Percentiles rank a stretch among this genome's conserved stretches.
Evolutionary conservation across 768 basidiomycete genomes (phyloP).

Genomic region (Albatrellus ellisii): DNA sequence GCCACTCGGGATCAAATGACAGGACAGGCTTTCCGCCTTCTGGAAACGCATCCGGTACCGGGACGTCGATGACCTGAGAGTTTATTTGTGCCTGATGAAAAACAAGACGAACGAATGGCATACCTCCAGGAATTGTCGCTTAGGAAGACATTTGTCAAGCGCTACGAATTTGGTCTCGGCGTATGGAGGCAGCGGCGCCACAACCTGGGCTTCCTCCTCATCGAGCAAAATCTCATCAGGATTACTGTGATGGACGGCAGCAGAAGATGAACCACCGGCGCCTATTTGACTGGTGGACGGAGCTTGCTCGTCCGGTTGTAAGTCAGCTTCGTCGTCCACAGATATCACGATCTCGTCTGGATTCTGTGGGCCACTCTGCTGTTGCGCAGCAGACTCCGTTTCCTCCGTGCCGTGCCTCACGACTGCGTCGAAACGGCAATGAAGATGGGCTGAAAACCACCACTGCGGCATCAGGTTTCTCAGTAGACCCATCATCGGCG

Average conservation of each 20-base stretch:
- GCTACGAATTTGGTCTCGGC: constrained; percentile 70
- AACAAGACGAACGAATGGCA: neutral
- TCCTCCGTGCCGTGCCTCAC: constrained; percentile 27
- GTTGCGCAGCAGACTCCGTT: neutral
- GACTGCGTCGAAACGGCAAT: constrained; percentile 72
- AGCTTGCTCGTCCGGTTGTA: neutral
- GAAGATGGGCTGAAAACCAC: constrained; percentile 93
- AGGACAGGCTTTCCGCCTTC: constrained; percentile 24
- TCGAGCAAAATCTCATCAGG: constrained; percentile 40
- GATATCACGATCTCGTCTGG: constrained; percentile 40
- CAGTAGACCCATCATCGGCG: constrained; percentile 71
- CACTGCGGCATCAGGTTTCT: constrained; percentile 58
- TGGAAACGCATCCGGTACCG: constrained; percentile 14
- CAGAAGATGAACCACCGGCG: constrained; percentile 1
- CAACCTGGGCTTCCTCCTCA: constrained; percentile 32
- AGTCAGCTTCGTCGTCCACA: constrained; percentile 24
- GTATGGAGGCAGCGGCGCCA: constrained; percentile 22
- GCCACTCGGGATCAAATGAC: constrained; percentile 83
- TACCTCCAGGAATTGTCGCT: constrained; percentile 74
- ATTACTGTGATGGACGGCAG: constrained; percentile 16
- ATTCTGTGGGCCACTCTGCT: constrained; percentile 16
- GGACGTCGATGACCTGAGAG: constrained; percentile 57
- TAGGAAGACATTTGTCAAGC: constrained; percentile 67
- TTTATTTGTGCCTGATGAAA: neutral
- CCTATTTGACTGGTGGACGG: neutral